These are phyloP conservation scores for Globisporangium orthogonon DNA, from an alignment of 352 stramenopile species.

Conservation along the genomic window DNA sequence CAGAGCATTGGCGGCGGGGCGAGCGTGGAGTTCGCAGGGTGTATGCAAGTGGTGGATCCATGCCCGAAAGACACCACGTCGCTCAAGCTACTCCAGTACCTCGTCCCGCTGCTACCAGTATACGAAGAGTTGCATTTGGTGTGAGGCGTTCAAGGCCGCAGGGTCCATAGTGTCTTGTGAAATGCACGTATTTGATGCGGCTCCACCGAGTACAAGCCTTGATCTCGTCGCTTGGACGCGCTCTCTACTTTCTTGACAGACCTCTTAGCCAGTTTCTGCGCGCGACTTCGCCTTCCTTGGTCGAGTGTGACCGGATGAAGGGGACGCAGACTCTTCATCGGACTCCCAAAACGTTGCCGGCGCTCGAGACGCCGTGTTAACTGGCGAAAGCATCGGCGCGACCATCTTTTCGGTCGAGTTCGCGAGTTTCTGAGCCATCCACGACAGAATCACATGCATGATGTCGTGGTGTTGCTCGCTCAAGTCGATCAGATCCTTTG, in stretches of 20 bases:
- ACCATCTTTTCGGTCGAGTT: conserved; percentile 66
- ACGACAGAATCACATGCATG: conserved; percentile 79
- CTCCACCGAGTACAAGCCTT: not conserved
- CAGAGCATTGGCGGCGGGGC: no score
- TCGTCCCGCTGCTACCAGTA: not conserved
- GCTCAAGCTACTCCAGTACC: not conserved
- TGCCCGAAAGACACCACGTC: not conserved
- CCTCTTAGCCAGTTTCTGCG: conserved; percentile 42
- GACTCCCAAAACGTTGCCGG: conserved; percentile 24
- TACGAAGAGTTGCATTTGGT: not conserved
- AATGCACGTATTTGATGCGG: not conserved
- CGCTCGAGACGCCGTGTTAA: not conserved
- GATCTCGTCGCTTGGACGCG: not conserved
- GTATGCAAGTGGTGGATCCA: not conserved
- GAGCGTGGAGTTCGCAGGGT: not conserved
- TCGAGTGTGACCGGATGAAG: conserved; percentile 1
- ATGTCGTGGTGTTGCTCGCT: conserved; percentile 78
- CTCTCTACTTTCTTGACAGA: not conserved
- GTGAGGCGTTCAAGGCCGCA: not conserved
- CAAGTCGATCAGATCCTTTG: conserved; percentile 70
- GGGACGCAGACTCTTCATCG: conserved; percentile 24
- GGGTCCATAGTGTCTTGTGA: not conserved
- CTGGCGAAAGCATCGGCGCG: conserved; percentile 44
- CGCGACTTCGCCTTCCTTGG: conserved; percentile 33
- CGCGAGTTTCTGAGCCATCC: conserved; percentile 66